Evolutionary conservation across 768 basidiomycete genomes (phyloP), one percentile per base, ranked within the genome.

Genomic region (Suillus ampliporus): DNA sequence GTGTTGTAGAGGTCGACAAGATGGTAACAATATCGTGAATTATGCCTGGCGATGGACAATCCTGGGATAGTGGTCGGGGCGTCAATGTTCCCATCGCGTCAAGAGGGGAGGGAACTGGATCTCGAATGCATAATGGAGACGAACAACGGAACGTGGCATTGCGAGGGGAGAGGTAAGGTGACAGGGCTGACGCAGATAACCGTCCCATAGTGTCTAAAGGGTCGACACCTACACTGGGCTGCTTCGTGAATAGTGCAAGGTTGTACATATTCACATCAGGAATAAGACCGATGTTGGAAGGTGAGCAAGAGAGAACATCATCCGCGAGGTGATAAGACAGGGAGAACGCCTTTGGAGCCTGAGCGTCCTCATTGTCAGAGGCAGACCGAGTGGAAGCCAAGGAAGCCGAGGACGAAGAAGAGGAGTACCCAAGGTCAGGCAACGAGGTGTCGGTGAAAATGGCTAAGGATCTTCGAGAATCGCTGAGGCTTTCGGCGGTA

Each of bases 221-320:
- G 66, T 84, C 76, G 54, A 84, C 72, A 34, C 78, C 73, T 6
- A 65, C 46, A 43, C 64, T 61, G 35, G 67, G 67, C 4, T 62
- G 38, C 9, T 69, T 66, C 31, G 61, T 61, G 19, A 63, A 58
- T 28, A 68, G 61, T 51, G 69, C 64, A 6, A 47, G 58, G 26
- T 74, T 68, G 61, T 74, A 76, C 74, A 78, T 75, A 47, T 80
- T 81, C 28, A 78, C 64, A 52, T 75, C 74, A 62, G 75, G 74
- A 3, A 77, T 69, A 7, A 75, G 65, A 37, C 74, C 74, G 48
- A 75, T 54, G 8, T 52, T 23, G 41, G 66, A 56, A 47, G 56
- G 44, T 52, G 65, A n/a, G 37, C 44, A 31, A 26, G 63, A 35
- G 53, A 73, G 56, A 38, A 61, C 66, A 38, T 31, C 48, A 40